Percentiles rank a stretch among this genome's conserved stretches.
phyloP scores from a whole-genome alignment of 768 basidiomycete species.

The Pleurotus djamor region DNA sequence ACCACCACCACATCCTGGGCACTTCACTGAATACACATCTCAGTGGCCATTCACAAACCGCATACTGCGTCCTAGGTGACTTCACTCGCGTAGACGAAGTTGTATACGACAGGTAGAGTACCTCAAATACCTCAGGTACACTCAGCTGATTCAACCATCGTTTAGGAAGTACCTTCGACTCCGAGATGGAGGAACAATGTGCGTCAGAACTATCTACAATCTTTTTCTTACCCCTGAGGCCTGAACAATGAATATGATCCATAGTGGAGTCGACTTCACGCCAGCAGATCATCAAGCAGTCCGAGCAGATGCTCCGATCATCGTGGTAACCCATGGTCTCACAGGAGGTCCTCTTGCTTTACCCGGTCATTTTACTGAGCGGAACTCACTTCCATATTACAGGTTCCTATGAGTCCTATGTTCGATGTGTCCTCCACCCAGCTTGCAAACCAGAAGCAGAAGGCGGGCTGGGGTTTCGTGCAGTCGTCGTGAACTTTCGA shows the following conservation, averaged over 20 bases:
- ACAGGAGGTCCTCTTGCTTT: slow-evolving; percentile 38
- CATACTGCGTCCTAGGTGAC: slow-evolving; percentile 58
- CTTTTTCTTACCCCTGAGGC: neutral
- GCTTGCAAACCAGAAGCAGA: slow-evolving; percentile 67
- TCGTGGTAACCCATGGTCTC: slow-evolving; percentile 56
- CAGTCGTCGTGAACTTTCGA: slow-evolving; percentile 88
- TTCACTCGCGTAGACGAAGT: slow-evolving; percentile 57
- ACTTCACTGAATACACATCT: neutral
- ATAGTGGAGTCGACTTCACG: slow-evolving; percentile 70
- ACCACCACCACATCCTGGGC: neutral
- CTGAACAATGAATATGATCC: too few species aligned
- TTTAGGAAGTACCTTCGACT: slow-evolving; percentile 45
- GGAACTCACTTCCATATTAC: neutral
- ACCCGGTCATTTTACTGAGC: neutral
- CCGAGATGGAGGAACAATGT: slow-evolving; percentile 68
- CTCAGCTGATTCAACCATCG: neutral
- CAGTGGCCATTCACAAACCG: slow-evolving; percentile 65
- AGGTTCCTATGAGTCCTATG: slow-evolving; percentile 94
- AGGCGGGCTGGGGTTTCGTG: slow-evolving; percentile 91
- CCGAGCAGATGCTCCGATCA: slow-evolving; percentile 43
- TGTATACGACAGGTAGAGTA: slow-evolving; percentile 49
- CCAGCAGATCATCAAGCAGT: slow-evolving; percentile 37
- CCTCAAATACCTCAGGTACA: neutral
- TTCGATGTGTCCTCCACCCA: slow-evolving; percentile 75
- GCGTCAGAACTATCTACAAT: slow-evolving; percentile 15